Percentiles rank a stretch among this genome's conserved stretches.
Conservation (phyloP, 139 green algal species). For the Auxenochlorella pyrenoidosa region DNA sequence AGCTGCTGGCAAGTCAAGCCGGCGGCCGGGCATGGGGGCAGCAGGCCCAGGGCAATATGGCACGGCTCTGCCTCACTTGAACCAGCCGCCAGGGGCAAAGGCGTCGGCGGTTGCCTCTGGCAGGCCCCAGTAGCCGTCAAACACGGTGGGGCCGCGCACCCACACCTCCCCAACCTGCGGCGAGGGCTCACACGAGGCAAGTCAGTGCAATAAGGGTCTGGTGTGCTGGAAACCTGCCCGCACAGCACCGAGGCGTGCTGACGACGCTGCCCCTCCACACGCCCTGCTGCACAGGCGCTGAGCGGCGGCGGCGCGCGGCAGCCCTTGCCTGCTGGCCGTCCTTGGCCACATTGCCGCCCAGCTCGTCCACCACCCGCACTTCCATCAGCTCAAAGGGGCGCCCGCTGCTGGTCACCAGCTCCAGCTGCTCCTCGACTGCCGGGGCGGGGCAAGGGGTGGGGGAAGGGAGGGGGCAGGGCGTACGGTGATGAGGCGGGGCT, state of each 20-base stretch:
- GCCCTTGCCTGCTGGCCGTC: conserved; percentile 40
- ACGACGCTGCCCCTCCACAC: no score
- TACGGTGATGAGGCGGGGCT: neutral
- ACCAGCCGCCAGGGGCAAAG: conserved; percentile 77
- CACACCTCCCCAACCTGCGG: conserved; percentile 76
- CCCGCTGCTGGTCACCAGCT: conserved; percentile 73
- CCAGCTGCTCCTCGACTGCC: conserved; percentile 58
- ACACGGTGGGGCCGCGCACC: conserved; percentile 79
- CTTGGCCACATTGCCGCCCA: conserved; percentile 50
- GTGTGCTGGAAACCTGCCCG: no score
- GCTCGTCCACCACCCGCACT: conserved; percentile 68
- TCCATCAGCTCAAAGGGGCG: conserved; percentile 80
- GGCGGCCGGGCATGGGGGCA: no score
- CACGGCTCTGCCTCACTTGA: conserved; percentile 50
- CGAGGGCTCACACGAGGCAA: neutral
- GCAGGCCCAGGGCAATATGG: no score
- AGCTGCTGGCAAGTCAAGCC: neutral
- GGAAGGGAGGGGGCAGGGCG: no score
- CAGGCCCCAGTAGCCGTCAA: conserved; percentile 70
- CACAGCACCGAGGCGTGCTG: neutral
- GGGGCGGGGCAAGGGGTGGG: neutral
- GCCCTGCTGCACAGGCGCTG: no score
- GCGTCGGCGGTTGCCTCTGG: conserved; percentile 53
- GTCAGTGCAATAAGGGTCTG: no score
- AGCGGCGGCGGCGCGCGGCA: no score